phyloP scores from a whole-genome alignment of 2,329 filamentous ascomycete species.

The Pseudogymnoascus sp. region DNA sequence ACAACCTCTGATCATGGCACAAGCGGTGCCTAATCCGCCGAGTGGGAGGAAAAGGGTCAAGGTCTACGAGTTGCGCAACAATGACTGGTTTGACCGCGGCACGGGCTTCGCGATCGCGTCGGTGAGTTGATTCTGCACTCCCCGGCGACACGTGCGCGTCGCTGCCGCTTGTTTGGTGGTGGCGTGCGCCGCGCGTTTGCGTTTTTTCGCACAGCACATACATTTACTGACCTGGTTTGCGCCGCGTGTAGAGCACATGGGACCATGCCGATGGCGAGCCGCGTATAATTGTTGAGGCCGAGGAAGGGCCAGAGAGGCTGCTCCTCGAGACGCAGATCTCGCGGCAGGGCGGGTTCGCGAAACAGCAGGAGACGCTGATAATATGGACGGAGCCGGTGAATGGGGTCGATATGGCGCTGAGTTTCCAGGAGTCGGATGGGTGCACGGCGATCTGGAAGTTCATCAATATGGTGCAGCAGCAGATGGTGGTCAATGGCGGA shows the following conservation, averaged over 20 bases:
- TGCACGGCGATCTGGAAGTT: constrained; percentile 95
- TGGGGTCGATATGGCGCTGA: constrained; percentile 92
- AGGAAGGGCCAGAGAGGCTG: constrained; percentile 77
- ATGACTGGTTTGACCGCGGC: constrained; percentile 97
- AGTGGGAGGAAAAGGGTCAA: constrained; percentile 76
- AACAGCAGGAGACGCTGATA: constrained; percentile 97
- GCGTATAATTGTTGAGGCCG: constrained; percentile 82
- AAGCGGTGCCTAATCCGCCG: constrained; percentile 56
- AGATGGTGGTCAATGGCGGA: constrained; percentile 53
- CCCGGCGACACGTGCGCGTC: constrained; percentile 1
- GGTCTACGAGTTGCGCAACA: constrained; percentile 96
- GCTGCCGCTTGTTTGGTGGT: constrained; percentile 2
- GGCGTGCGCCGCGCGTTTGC: constrained; percentile 6
- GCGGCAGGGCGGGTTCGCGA: constrained; percentile 94
- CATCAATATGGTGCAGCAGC: constrained; percentile 74
- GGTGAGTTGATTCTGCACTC: constrained; percentile 2
- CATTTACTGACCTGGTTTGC: constrained; percentile 24
- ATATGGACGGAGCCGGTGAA: constrained; percentile 87
- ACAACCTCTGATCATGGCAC: constrained; percentile 62
- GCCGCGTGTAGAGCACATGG: constrained; percentile 31
- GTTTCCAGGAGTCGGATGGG: constrained; percentile 94
- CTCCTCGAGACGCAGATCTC: constrained; percentile 83
- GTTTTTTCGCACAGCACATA: background rate
- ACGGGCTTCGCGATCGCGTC: constrained; percentile 84
- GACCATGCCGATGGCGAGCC: constrained; percentile 51